These are phyloP conservation scores for Termitomyces sp. DNA, from an alignment of 768 basidiomycete genomes.

Conservation along the genomic window DNA sequence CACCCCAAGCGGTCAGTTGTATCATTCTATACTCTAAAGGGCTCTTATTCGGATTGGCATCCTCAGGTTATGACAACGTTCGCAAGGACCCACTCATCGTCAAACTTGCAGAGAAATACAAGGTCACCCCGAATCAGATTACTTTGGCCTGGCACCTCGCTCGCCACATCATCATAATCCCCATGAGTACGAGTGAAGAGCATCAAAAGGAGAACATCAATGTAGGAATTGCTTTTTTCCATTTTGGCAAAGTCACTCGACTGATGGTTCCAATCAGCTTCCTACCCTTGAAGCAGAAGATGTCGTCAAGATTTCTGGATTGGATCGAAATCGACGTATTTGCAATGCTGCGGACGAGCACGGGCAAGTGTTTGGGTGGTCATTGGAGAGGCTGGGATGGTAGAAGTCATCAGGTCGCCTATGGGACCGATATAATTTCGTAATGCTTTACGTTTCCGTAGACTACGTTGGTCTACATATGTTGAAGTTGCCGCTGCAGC, in stretches of 20 bases:
- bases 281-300: constrained; percentile 33
- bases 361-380: constrained; percentile 33
- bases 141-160: constrained; percentile 48
- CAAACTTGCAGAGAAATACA: constrained; percentile 42
- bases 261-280: constrained; percentile 20
- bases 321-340: constrained; percentile 36
- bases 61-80: constrained; percentile 35
- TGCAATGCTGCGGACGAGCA: constrained; percentile 33
- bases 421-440: not conserved
- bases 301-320: constrained; percentile 32
- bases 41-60: not conserved
- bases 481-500: no score
- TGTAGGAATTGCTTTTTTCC: constrained; percentile 23
- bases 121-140: constrained; percentile 39
- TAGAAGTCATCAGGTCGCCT: not conserved
- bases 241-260: not conserved
- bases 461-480: no score
- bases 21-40: not conserved
- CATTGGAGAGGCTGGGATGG: constrained; percentile 34
- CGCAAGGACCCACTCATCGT: constrained; percentile 39
- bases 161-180: constrained; percentile 36
- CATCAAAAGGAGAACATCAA: constrained; percentile 46
- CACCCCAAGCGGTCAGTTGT: constrained; percentile 33
- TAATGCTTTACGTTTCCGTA: no score
- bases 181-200: constrained; percentile 40